Base-by-base conservation (phyloP, 768 basidiomycete genomes). In the Boletus pseudo-olivaceus region DNA sequence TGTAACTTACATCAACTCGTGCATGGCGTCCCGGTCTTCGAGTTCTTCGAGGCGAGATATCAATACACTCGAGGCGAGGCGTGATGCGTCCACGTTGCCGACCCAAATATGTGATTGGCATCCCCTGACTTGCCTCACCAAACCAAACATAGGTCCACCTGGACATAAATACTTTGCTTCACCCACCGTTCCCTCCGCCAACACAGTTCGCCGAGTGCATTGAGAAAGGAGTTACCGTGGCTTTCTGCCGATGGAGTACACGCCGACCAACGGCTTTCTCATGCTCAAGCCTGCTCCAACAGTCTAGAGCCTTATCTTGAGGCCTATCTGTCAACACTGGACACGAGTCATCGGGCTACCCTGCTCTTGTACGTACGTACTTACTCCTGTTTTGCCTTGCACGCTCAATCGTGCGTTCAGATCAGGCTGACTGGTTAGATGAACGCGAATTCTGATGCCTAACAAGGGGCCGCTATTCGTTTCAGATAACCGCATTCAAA, bases 311-410 rank as follows among this genome's bases (percentile, higher is more conserved):
- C 52, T 52, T 49, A 51, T 51, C 34, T n/a, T 17, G 29, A 17
- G 29, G 39, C 32, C 17, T 17, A 7, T 52, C 52, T 27, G 23
- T 38, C 47, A 34, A 14, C 35, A n/a, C 39, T 27, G 11, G 7
- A 32, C 55, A 42, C 34, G 38, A 45, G 37, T 17, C 20, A 19
- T 9, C 35, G 5, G 27, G 26, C 44, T 26, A 47, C 32, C 32
- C 38, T 33, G 20, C 50, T 12, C 11, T 50, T 38, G 56, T 62
- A 63, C 65, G 59, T 61, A 58, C 41, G 59, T 61, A 58, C 41
- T 39, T 14, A 1, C 17, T 45, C 7, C 2, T n/a, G n/a, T n/a
- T n/a, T n/a, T n/a, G n/a, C 41, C 41, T 50, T 50, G 30, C 45
- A 39, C 32, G 42, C 37, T 53, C 26, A 35, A 32, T 44, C 4